Evolutionary conservation across 1,284 basidiomycete species (phyloP).

Genomic region (Quambalaria eucalypti): DNA sequence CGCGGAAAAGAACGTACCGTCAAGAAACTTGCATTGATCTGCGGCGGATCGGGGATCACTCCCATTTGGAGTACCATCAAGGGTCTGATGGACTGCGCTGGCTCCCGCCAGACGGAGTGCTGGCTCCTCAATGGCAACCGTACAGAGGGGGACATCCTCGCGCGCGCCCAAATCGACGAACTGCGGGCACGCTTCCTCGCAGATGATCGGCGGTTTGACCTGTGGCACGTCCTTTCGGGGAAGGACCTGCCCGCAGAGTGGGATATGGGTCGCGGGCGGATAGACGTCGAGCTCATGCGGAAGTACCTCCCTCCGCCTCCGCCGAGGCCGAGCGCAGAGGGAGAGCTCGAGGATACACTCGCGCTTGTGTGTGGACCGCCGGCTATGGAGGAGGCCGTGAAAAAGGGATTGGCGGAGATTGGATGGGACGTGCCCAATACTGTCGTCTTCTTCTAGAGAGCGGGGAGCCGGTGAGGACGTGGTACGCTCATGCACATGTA

Average conservation of each 20-base stretch:
- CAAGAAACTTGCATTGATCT: conserved; percentile 56
- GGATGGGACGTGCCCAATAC: conserved; percentile 35
- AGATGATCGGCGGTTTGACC: conserved; percentile 49
- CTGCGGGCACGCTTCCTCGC: conserved; percentile 34
- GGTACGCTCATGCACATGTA: too few species aligned
- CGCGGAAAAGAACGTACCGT: conserved; percentile 49
- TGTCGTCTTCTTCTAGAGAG: conserved; percentile 37
- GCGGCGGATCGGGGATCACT: conserved; percentile 59
- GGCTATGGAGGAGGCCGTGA: conserved; percentile 45
- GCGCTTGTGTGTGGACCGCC: conserved; percentile 57
- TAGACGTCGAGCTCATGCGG: conserved; percentile 50
- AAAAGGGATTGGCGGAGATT: conserved; percentile 16
- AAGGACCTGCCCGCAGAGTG: conserved; percentile 42
- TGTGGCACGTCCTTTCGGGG: conserved; percentile 53
- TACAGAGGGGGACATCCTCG: conserved; percentile 53
- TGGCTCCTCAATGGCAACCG: conserved; percentile 57
- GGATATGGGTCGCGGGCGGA: conserved; percentile 51
- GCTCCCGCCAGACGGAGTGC: conserved; percentile 50
- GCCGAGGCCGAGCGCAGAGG: conserved; percentile 3
- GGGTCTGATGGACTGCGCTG: conserved; percentile 51
- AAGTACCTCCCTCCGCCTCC: conserved; percentile 47
- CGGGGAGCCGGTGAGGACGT: too few species aligned
- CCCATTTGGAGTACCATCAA: conserved; percentile 50
- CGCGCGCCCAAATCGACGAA: conserved; percentile 53
- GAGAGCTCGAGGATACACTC: conserved; percentile 44